Evolutionary conservation across 2,329 filamentous ascomycete genomes (phyloP), one percentile per base, ranked within the genome.

Genomic region (Cercospora zeae-maydis): DNA sequence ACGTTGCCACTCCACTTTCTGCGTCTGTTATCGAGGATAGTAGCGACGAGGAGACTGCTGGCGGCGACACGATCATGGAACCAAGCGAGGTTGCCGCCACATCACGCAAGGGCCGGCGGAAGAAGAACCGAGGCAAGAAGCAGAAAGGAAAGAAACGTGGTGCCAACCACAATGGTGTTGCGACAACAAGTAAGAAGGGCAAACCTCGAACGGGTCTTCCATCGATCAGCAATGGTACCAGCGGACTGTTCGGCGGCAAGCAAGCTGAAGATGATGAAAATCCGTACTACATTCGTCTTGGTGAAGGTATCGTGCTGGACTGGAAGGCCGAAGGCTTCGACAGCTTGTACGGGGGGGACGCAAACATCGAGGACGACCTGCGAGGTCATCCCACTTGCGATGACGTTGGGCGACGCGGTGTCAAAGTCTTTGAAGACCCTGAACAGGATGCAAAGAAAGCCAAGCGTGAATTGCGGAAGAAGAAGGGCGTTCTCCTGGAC

Each of bases 281-380:
- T 56, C 68, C 70, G 5, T 75, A 73, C 66, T 76, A 74, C 67
- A 84, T 98, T 67, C 86, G 90, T 36, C 84, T 93, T 27, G 89
- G 90, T 56, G 95, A 99, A 76, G 91, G 86, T 24, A 86, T 99
- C 53, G 81, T 98, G 5, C 84, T 97, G 10, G 93, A 98, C 70
- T 99, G 93, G 93, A 85, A 81, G 47, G 80, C 86, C 7, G 82
- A 88, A 7, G 87, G 87, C 5, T 89, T 86, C 74, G 86, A 93
- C 16, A 80, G 80, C 14, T 80, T 96, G 21, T 98, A 96, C 53
- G 78, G 78, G 16, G 75, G 75, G 67, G 66, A 70, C 60, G 66
- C 69, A 33, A 73, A 78, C 10, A 75, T 80, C 3, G 74, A 78
- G 6, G 77, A 83, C 45, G 80, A 83, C 9, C 73, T 83, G 45